Conservation (phyloP, 2,329 filamentous ascomycete species). For the Ophiostoma himal-ulmi region DNA sequence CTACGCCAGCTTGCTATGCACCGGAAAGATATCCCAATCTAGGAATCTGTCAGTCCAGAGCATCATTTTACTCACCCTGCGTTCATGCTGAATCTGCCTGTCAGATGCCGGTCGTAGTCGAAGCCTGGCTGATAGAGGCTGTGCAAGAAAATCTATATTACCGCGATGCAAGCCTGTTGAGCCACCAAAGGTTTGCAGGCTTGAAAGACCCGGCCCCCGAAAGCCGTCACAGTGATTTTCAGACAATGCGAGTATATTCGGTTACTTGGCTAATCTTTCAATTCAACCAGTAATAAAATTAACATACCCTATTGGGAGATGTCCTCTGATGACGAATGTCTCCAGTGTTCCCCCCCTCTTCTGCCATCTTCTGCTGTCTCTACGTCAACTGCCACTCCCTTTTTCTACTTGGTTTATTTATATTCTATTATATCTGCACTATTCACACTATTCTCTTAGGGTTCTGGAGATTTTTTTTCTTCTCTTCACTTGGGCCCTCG, state of each 20-base stretch:
- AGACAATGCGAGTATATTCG: too few relatives aligned
- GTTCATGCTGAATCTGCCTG: not conserved
- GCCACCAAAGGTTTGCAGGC: not conserved
- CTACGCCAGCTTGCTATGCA: not conserved
- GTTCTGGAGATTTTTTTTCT: not conserved
- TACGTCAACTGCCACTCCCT: not conserved
- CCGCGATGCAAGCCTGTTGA: not conserved
- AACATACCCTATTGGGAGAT: not conserved
- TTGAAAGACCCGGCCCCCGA: not conserved
- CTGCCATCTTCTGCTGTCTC: conserved; percentile 6
- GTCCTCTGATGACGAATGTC: conserved; percentile 5
- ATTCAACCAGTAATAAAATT: not conserved
- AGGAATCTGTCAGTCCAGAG: not conserved
- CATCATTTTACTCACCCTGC: not conserved
- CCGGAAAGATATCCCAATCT: not conserved
- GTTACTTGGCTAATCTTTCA: too few relatives aligned
- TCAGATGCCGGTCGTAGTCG: not conserved
- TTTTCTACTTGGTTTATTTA: conserved; percentile 1
- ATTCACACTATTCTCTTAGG: not conserved
- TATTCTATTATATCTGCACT: not conserved
- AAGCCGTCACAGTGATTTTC: too few relatives aligned
- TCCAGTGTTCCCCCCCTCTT: conserved; percentile 5
- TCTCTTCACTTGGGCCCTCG: not conserved
- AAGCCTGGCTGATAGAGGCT: not conserved
- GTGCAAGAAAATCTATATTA: not conserved